Percentiles rank a stretch among this genome's conserved stretches.
Evolutionary conservation across 2,329 filamentous ascomycete genomes (phyloP).

Genomic region (Catunica adiposa): DNA sequence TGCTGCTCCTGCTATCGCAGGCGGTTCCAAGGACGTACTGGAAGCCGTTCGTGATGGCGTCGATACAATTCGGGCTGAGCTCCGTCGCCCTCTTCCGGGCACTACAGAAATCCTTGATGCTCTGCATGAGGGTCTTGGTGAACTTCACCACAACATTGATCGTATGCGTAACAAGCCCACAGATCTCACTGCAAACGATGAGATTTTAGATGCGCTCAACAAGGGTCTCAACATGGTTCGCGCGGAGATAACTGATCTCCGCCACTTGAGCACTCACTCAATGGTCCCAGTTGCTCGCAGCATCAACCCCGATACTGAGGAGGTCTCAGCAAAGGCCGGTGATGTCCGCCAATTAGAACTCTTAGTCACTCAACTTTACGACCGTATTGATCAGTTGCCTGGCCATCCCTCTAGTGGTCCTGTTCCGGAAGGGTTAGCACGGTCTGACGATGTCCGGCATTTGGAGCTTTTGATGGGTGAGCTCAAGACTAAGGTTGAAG

Average conservation of each 20-base stretch:
- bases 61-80: constrained; percentile 56
- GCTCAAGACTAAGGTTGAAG: constrained; percentile 67
- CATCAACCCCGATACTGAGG: constrained; percentile 21
- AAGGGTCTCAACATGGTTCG: constrained; percentile 62
- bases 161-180: constrained; percentile 59
- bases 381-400: constrained; percentile 18
- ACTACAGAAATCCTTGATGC: constrained; percentile 81
- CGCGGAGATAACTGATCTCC: constrained; percentile 61
- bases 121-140: constrained; percentile 71
- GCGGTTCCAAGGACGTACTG: constrained; percentile 44
- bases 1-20: constrained; percentile 1
- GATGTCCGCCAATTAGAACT: constrained; percentile 11
- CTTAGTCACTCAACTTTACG: constrained; percentile 7
- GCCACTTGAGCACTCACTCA: constrained; percentile 38
- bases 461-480: constrained; percentile 72
- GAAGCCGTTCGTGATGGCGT: constrained; percentile 56
- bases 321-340: not conserved
- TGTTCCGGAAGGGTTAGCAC: constrained; percentile 23
- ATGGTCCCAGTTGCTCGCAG: constrained; percentile 38
- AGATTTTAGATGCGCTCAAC: constrained; percentile 76
- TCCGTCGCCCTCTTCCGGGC: constrained; percentile 49
- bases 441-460: constrained; percentile 66
- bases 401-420: not conserved
- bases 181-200: constrained; percentile 71
- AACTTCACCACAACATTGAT: constrained; percentile 62